Evolutionary conservation across 305 asterid genomes (phyloP).

Genomic region (Coffea humblotiana): DNA sequence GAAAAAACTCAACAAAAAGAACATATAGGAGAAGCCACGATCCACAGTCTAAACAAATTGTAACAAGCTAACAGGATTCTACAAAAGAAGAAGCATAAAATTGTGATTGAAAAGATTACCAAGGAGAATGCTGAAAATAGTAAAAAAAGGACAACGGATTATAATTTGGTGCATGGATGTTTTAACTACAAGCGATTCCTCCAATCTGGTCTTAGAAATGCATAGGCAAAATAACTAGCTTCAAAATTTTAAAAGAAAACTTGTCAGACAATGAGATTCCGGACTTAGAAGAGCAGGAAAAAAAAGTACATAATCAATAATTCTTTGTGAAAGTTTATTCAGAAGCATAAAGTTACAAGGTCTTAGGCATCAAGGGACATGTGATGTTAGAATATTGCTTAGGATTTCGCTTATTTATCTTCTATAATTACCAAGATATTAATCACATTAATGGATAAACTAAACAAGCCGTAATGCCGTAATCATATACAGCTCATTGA

Average conservation of each 20-base stretch:
- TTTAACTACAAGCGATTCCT: not conserved
- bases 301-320: not conserved
- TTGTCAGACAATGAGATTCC: not conserved
- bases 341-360: not conserved
- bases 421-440: not conserved
- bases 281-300: not conserved
- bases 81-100: not conserved
- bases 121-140: too few species aligned
- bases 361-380: not conserved
- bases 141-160: too few species aligned
- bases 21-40: not conserved
- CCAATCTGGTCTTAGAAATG: not conserved
- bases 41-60: conserved; percentile 4
- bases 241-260: not conserved
- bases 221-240: not conserved
- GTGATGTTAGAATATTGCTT: not conserved
- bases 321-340: not conserved
- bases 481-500: not conserved
- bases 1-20: not conserved
- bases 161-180: not conserved
- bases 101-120: not conserved
- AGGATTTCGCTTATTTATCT: not conserved
- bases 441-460: not conserved
- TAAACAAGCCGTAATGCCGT: not conserved
- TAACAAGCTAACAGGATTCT: not conserved